A percentile compares a stretch with the other conserved stretches of the same genome.
phyloP scores from a whole-genome alignment of 202 grass and related monocot genomes.

The Tripidium arundinaceum region DNA sequence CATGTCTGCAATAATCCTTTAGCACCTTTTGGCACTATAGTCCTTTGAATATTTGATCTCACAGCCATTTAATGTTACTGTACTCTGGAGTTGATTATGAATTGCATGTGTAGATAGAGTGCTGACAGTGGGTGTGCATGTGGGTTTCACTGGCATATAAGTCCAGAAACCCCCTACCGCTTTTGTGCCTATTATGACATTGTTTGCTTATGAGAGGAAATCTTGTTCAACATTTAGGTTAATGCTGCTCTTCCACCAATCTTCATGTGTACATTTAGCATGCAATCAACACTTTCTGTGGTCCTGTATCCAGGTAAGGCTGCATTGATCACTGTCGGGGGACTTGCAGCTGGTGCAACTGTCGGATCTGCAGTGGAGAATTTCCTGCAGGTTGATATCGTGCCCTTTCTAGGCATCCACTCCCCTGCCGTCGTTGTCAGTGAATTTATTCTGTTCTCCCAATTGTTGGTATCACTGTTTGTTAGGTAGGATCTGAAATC shows the following conservation, averaged over 20 bases:
- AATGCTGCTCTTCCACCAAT: constrained; percentile 21
- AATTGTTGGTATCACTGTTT: constrained; percentile 76
- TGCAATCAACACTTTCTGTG: constrained; percentile 22
- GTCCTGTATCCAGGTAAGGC: constrained; percentile 81
- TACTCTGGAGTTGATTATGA: not conserved
- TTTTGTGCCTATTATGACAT: constrained; percentile 36
- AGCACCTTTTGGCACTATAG: not conserved
- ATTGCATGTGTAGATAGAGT: not conserved
- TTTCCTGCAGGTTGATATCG: constrained; percentile 92
- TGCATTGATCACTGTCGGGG: constrained; percentile 66
- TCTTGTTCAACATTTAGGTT: constrained; percentile 4
- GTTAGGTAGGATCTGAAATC: constrained; percentile 53
- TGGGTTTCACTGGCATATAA: constrained; percentile 14
- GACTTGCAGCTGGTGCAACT: constrained; percentile 66
- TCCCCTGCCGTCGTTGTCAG: constrained; percentile 86
- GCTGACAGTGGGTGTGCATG: constrained; percentile 22
- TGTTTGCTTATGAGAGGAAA: constrained; percentile 25
- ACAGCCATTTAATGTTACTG: not conserved
- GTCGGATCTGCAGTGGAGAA: constrained; percentile 76
- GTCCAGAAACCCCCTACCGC: constrained; percentile 5
- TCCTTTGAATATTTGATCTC: constrained; percentile 6
- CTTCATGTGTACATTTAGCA: constrained; percentile 35
- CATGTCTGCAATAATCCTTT: not conserved
- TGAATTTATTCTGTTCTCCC: constrained; percentile 93
- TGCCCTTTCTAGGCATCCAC: constrained; percentile 80